These are phyloP conservation scores for Penicillium ucsense DNA, from an alignment of 495 filamentous ascomycete species.

Conservation along the genomic window DNA sequence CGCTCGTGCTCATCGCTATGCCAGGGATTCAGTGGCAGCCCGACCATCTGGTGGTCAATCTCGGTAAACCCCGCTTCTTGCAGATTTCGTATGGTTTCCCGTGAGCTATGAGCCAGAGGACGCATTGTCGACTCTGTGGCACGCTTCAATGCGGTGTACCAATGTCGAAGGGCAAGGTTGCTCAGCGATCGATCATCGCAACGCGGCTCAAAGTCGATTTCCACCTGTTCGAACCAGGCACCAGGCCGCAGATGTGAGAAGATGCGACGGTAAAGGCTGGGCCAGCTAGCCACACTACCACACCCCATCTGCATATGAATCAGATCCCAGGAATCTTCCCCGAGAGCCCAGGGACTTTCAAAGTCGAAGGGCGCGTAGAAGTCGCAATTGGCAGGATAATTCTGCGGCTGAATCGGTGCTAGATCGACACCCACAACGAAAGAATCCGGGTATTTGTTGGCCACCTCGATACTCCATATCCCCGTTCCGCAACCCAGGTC, in stretches of 20 bases:
- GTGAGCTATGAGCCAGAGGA: slow-evolving; percentile 56
- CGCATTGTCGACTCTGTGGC: slow-evolving; percentile 58
- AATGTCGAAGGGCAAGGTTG: slow-evolving; percentile 43
- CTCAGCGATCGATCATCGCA: slow-evolving; percentile 60
- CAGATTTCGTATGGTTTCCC: slow-evolving; percentile 51
- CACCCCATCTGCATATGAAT: slow-evolving; percentile 76
- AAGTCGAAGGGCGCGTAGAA: slow-evolving; percentile 62
- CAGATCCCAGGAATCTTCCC: slow-evolving; percentile 70
- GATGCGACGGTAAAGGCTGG: slow-evolving; percentile 58
- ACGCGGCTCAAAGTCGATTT: slow-evolving; percentile 76
- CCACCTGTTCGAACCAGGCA: slow-evolving; percentile 83
- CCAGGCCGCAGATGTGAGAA: slow-evolving; percentile 76
- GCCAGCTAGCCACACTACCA: slow-evolving; percentile 75
- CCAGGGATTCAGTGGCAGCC: slow-evolving; percentile 73
- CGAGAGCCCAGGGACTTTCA: slow-evolving; percentile 70
- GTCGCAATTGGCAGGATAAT: slow-evolving; percentile 60
- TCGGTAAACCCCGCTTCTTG: slow-evolving; percentile 72
- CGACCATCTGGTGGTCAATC: slow-evolving; percentile 63
- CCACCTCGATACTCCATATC: slow-evolving; percentile 86
- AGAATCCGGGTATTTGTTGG: slow-evolving; percentile 51
- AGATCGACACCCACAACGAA: slow-evolving; percentile 70
- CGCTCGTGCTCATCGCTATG: slow-evolving; percentile 56
- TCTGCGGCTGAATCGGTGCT: slow-evolving; percentile 68
- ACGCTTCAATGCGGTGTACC: slow-evolving; percentile 60
- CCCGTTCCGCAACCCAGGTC: slow-evolving; percentile 86